A percentile compares a stretch with the other conserved stretches of the same genome.
phyloP scores from a whole-genome alignment of 768 basidiomycete genomes.

The Naganishia vaughanmartiniae region DNA sequence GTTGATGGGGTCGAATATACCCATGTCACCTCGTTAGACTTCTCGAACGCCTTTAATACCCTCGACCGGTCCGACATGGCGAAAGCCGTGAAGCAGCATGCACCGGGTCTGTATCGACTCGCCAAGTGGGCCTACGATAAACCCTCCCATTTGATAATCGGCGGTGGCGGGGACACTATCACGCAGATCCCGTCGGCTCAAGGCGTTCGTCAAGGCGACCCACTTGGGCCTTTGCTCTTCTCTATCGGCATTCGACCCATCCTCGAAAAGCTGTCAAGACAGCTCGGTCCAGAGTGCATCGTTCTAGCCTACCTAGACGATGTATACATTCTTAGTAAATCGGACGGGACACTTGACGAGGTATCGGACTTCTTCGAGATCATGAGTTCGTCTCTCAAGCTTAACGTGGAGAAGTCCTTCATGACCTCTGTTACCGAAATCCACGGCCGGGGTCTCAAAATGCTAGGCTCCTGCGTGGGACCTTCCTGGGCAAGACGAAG shows the following conservation, averaged over 20 bases:
- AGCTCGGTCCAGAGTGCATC: too few relatives aligned
- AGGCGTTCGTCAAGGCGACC: conserved; percentile 40
- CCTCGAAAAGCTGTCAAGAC: too few relatives aligned
- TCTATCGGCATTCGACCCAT: too few relatives aligned
- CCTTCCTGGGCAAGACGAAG: too few relatives aligned
- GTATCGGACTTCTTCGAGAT: conserved; percentile 13
- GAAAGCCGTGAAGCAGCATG: conserved; percentile 27
- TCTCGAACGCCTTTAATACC: conserved; percentile 39
- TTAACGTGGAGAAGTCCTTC: too few relatives aligned
- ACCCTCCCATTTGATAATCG: neutral
- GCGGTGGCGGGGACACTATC: neutral
- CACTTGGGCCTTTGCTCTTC: too few relatives aligned
- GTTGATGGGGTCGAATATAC: conserved; percentile 10
- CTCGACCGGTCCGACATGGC: conserved; percentile 2
- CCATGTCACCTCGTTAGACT: conserved; percentile 34
- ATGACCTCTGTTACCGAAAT: too few relatives aligned
- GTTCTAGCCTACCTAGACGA: too few relatives aligned
- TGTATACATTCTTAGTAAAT: conserved; percentile 30
- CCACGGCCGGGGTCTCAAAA: too few relatives aligned
- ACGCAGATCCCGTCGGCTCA: conserved; percentile 24
- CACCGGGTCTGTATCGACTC: conserved; percentile 30
- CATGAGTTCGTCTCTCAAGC: neutral
- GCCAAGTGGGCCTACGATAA: conserved; percentile 27
- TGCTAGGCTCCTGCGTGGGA: too few relatives aligned
- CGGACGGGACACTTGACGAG: neutral